These are phyloP conservation scores for Cladorrhinum sp. DNA, from an alignment of 2,329 filamentous ascomycete genomes.

Conservation along the genomic window DNA sequence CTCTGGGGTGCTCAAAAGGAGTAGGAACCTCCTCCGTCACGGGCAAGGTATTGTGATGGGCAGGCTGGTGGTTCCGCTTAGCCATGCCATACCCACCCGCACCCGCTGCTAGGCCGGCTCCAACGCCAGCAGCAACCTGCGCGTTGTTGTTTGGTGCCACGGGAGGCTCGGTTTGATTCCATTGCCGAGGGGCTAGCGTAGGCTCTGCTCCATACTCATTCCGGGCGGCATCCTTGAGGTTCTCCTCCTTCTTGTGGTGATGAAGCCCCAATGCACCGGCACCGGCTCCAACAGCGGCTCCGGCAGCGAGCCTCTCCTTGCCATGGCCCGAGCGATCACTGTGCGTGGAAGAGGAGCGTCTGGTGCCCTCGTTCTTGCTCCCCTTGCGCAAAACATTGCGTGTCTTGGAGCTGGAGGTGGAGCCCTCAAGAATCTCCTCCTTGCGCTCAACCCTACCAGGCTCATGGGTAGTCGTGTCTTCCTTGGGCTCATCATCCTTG, in stretches of 20 bases:
- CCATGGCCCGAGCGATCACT: slow-evolving; percentile 7
- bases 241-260: slow-evolving; percentile 16
- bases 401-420: background rate
- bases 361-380: slow-evolving; percentile 6
- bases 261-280: slow-evolving; percentile 17
- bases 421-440: background rate
- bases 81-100: slow-evolving; percentile 14
- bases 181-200: no score
- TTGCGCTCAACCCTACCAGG: background rate
- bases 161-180: background rate
- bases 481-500: slow-evolving; percentile 19
- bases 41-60: background rate
- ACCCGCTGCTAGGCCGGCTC: slow-evolving; percentile 7
- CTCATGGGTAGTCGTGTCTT: slow-evolving; percentile 5
- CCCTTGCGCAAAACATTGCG: slow-evolving; percentile 14
- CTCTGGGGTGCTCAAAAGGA: slow-evolving; percentile 22
- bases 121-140: background rate
- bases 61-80: background rate
- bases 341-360: background rate
- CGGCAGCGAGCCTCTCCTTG: slow-evolving; percentile 20
- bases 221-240: slow-evolving; percentile 8
- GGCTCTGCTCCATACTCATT: no score
- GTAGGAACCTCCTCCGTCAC: slow-evolving; percentile 9
- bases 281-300: slow-evolving; percentile 21
- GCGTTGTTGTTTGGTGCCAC: background rate